Evolutionary conservation across 2,329 filamentous ascomycete species (phyloP).

Genomic region (Phialocephala subalpina): DNA sequence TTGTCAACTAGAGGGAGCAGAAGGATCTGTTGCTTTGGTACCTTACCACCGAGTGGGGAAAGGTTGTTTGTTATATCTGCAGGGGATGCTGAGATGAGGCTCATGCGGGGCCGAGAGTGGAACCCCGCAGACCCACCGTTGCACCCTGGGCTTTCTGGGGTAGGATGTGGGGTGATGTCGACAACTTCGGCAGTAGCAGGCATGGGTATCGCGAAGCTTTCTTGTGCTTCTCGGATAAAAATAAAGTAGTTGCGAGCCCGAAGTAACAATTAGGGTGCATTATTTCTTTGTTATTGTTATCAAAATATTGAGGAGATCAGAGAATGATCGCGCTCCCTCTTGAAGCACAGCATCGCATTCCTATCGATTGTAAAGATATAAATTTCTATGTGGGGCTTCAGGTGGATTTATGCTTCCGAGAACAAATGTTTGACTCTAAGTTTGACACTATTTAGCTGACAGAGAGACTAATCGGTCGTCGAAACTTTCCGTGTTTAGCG

Average conservation of each 20-base stretch:
- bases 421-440: background rate
- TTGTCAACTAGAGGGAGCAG: background rate
- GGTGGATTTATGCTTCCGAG: background rate
- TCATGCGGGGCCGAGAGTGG: background rate
- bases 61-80: background rate
- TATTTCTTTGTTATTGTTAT: background rate
- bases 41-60: background rate
- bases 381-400: background rate
- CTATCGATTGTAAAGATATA: background rate
- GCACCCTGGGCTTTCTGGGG: background rate
- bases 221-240: constrained; percentile 5
- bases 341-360: background rate
- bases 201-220: background rate
- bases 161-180: background rate
- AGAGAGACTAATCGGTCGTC: background rate
- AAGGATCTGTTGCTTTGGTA: background rate
- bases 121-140: constrained; percentile 1
- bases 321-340: background rate
- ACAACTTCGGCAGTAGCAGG: background rate
- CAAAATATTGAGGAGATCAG: background rate
- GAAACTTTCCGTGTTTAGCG: background rate
- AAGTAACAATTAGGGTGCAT: background rate
- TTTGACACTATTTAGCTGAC: background rate
- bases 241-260: background rate
- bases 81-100: background rate